phyloP scores from a whole-genome alignment of 805 yeast species.

The Kuraishia piskuri region DNA sequence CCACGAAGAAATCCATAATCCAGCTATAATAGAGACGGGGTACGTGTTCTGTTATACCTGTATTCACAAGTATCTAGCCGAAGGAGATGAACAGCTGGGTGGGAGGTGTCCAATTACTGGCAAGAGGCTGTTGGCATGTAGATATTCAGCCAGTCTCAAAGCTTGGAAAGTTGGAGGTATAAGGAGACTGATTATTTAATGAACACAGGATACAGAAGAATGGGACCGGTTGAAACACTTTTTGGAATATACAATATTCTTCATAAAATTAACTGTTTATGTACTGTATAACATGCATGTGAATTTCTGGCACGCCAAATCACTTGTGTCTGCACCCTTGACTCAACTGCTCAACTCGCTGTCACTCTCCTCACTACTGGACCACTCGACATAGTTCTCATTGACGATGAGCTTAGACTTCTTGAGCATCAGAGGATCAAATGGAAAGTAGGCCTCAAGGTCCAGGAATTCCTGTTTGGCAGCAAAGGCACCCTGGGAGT shows the following conservation, averaged over 20 bases:
- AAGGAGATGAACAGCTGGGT: slow-evolving; percentile 36
- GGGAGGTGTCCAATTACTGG: slow-evolving; percentile 86
- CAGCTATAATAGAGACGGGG: slow-evolving; percentile 88
- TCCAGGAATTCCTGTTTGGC: slow-evolving; percentile 79
- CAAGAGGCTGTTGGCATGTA: slow-evolving; percentile 61
- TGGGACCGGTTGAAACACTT: not conserved
- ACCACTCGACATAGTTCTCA: slow-evolving; percentile 73
- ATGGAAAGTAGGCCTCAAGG: slow-evolving; percentile 92
- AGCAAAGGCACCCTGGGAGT: slow-evolving; percentile 18
- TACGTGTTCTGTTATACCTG: slow-evolving; percentile 86
- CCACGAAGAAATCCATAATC: slow-evolving; percentile 53
- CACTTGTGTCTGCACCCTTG: not conserved
- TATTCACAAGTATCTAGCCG: slow-evolving; percentile 54
- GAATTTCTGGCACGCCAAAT: not conserved
- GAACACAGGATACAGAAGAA: not conserved
- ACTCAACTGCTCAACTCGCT: slow-evolving; percentile 2
- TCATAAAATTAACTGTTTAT: not conserved
- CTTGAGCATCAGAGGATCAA: slow-evolving; percentile 80
- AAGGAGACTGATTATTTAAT: slow-evolving; percentile 59
- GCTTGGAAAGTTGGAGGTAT: slow-evolving; percentile 72
- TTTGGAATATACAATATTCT: not conserved
- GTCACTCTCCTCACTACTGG: slow-evolving; percentile 50
- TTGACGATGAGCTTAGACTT: slow-evolving; percentile 46
- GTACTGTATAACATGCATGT: not conserved
- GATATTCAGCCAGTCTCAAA: slow-evolving; percentile 44